Evolutionary conservation across 2,329 filamentous ascomycete genomes (phyloP).

Genomic region (Verticillium nonalfalfae): DNA sequence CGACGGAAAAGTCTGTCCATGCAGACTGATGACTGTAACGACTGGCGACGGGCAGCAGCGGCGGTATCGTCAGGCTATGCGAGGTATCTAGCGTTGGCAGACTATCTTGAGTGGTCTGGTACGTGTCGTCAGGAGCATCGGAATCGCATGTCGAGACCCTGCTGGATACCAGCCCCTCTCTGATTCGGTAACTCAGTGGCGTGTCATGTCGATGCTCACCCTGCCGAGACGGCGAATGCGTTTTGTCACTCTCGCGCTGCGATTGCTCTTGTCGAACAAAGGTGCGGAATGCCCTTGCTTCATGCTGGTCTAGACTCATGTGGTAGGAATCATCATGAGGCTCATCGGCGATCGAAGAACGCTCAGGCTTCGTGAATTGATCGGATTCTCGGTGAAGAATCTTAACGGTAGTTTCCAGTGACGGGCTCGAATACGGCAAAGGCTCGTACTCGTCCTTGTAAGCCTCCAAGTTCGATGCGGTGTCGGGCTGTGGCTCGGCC

Average conservation of each 20-base stretch:
- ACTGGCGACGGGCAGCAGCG: constrained; percentile 33
- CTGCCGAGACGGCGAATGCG: not conserved
- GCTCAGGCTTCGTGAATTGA: constrained; percentile 10
- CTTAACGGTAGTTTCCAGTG: constrained; percentile 41
- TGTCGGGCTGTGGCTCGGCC: constrained; percentile 14
- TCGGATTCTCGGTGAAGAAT: constrained; percentile 40
- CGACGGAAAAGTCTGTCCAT: constrained; percentile 57
- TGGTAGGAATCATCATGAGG: constrained; percentile 32
- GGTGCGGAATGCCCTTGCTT: not conserved
- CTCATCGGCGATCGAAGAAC: constrained; percentile 27
- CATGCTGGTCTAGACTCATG: constrained; percentile 24
- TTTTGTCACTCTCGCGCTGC: not conserved
- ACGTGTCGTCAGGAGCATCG: constrained; percentile 8
- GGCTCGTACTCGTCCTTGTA: constrained; percentile 32
- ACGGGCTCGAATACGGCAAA: constrained; percentile 27
- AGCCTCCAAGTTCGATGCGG: constrained; percentile 19
- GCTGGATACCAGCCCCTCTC: constrained; percentile 19
- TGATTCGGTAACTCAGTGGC: not conserved
- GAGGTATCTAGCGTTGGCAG: constrained; percentile 26
- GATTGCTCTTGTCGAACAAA: not conserved
- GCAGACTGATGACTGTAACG: constrained; percentile 48
- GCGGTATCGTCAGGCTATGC: constrained; percentile 40
- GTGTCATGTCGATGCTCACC: not conserved
- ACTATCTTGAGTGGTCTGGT: constrained; percentile 8
- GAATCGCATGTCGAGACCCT: constrained; percentile 34